phyloP scores from a whole-genome alignment of 2,329 filamentous ascomycete genomes.

The Pestalotiopsis sp. region DNA sequence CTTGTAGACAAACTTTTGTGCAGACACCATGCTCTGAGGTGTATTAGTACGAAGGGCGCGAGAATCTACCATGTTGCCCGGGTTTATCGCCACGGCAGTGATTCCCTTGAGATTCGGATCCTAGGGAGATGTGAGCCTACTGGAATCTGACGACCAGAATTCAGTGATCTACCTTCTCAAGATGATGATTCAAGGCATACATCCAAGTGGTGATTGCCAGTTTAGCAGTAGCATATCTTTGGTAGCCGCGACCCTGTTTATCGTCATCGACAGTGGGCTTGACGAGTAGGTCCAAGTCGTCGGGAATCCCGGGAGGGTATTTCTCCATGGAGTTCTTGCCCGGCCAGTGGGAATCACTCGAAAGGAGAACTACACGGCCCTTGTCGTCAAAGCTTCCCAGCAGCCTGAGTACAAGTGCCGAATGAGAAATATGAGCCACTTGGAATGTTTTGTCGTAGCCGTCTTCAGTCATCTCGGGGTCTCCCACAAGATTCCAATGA shows the following conservation, averaged over 20 bases:
- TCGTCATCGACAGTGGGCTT: background rate
- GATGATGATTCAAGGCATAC: constrained; percentile 13
- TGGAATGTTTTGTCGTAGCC: background rate
- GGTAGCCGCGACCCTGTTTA: constrained; percentile 6
- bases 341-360: background rate
- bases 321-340: constrained; percentile 8
- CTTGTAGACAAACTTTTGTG: constrained; percentile 29
- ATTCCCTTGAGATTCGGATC: constrained; percentile 28
- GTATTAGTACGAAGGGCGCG: constrained; percentile 37
- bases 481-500: background rate
- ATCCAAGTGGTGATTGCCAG: constrained; percentile 11
- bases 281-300: background rate
- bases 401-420: background rate
- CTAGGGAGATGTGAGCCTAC: background rate
- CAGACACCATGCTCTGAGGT: constrained; percentile 23
- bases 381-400: background rate
- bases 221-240: constrained; percentile 4
- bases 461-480: background rate
- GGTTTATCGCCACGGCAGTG: constrained; percentile 30
- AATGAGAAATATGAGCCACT: background rate
- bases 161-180: constrained; percentile 10
- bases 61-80: constrained; percentile 37
- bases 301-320: background rate
- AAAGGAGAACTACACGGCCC: background rate
- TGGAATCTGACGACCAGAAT: background rate